A percentile compares a stretch with the other conserved stretches of the same genome.
Evolutionary conservation across 2,329 filamentous ascomycete genomes (phyloP).

Genomic region (Colletotrichum noveboracense): DNA sequence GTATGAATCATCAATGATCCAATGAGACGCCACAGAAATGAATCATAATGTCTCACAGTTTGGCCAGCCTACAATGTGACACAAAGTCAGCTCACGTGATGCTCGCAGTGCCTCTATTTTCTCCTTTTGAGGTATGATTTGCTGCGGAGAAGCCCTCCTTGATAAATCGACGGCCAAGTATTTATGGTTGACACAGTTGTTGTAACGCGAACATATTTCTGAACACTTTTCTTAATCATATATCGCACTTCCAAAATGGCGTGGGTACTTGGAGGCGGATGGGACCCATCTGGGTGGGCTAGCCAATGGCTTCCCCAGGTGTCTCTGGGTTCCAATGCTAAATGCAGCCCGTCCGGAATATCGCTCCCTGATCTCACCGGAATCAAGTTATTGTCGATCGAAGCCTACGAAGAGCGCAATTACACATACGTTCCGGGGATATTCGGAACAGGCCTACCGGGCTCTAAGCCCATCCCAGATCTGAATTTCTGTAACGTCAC

Average conservation of each 20-base stretch:
- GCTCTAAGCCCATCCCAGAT: neutral
- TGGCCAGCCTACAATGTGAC: neutral
- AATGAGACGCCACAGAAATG: fast-evolving
- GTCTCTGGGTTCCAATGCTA: fast-evolving
- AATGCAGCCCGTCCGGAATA: fast-evolving
- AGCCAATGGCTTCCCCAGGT: neutral
- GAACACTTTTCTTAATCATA: neutral
- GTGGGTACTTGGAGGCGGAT: neutral
- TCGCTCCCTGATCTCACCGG: neutral
- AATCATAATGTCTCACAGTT: neutral
- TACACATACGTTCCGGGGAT: neutral
- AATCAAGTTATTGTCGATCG: neutral
- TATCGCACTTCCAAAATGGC: neutral
- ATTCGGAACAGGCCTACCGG: neutral
- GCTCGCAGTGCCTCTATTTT: fast-evolving
- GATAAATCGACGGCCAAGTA: neutral
- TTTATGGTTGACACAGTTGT: too few relatives aligned
- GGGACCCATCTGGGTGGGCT: neutral
- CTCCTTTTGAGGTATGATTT: neutral
- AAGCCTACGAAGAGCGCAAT: neutral
- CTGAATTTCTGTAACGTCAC: slow-evolving; percentile 22
- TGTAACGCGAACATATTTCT: too few relatives aligned
- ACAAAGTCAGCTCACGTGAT: neutral
- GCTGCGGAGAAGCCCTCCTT: neutral
- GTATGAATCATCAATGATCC: neutral